Evolutionary conservation across 768 basidiomycete species (phyloP).

Genomic region (Galerina marginata): DNA sequence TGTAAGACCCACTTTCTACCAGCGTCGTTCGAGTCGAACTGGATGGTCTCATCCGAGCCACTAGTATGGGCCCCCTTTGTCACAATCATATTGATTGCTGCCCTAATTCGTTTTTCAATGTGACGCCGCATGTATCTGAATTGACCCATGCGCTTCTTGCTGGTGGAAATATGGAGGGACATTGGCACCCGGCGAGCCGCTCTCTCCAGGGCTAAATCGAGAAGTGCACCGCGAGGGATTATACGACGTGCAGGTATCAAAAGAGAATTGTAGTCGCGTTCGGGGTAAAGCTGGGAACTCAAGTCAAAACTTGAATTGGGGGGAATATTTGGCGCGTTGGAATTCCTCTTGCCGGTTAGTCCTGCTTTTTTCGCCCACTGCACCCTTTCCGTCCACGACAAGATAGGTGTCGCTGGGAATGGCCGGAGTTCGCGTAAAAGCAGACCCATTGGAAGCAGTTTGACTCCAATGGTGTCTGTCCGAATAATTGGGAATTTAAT

Average conservation of each 20-base stretch:
- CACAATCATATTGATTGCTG: constrained; percentile 45
- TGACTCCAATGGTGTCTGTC: constrained; percentile 13
- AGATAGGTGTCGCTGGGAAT: constrained; percentile 18
- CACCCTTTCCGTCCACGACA: constrained; percentile 28
- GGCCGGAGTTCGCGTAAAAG: constrained; percentile 11
- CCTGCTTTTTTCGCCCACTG: constrained; percentile 21
- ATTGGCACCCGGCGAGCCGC: constrained; percentile 33
- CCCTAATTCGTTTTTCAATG: constrained; percentile 42
- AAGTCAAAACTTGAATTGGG: background rate
- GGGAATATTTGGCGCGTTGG: background rate
- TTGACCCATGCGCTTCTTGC: constrained; percentile 40
- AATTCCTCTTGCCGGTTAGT: background rate
- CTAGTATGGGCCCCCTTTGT: constrained; percentile 42
- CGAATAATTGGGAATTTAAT: constrained; percentile 11
- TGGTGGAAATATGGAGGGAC: constrained; percentile 41
- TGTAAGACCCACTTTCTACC: constrained; percentile 36
- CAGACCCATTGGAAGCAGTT: constrained; percentile 21
- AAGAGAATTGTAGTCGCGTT: constrained; percentile 15
- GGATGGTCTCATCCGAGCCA: constrained; percentile 9
- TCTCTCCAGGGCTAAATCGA: constrained; percentile 18
- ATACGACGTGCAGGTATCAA: constrained; percentile 19
- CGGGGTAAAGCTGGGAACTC: constrained; percentile 19
- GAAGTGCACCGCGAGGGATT: constrained; percentile 9
- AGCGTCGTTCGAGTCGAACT: constrained; percentile 27
- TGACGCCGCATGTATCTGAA: constrained; percentile 34